Percentiles rank a stretch among this genome's conserved stretches.
phyloP scores from a whole-genome alignment of 1,139 yeast genomes.

The Geotrichum fermentans region DNA sequence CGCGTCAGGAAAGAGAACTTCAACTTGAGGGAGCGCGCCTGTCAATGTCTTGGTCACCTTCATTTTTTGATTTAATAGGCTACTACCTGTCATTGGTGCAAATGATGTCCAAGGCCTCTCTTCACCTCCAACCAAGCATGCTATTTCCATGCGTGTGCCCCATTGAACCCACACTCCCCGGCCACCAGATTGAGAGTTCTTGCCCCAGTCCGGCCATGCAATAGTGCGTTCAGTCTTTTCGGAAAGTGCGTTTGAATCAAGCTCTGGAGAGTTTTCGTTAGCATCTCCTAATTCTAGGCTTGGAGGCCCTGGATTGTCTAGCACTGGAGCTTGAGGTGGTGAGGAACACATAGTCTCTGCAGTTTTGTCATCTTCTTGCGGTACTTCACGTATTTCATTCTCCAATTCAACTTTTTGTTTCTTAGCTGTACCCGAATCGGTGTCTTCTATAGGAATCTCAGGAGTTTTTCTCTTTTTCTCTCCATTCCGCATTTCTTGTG shows the following conservation, averaged over 20 bases:
- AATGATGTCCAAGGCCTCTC: not conserved
- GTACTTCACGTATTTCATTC: too few species aligned
- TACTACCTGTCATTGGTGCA: not conserved
- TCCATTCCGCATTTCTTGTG: not conserved
- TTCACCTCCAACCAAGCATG: not conserved
- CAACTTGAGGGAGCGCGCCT: not conserved
- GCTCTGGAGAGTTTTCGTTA: not conserved
- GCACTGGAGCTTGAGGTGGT: not conserved
- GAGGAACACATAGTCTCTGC: not conserved
- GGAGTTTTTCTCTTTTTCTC: not conserved
- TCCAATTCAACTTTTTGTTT: not conserved
- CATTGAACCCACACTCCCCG: conserved; percentile 11
- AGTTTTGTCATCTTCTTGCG: not conserved
- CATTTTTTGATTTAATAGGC: not conserved
- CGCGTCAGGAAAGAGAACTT: not conserved
- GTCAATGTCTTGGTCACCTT: not conserved
- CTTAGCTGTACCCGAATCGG: not conserved
- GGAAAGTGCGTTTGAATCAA: not conserved
- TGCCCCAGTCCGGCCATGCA: conserved; percentile 11
- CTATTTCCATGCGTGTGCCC: conserved; percentile 1
- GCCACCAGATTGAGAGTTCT: not conserved
- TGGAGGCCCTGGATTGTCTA: not conserved
- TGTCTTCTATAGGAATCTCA: not conserved
- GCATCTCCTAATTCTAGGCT: not conserved
- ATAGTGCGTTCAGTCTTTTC: not conserved